phyloP scores from a whole-genome alignment of 257 asterid genomes.

The Mentha longifolia region DNA sequence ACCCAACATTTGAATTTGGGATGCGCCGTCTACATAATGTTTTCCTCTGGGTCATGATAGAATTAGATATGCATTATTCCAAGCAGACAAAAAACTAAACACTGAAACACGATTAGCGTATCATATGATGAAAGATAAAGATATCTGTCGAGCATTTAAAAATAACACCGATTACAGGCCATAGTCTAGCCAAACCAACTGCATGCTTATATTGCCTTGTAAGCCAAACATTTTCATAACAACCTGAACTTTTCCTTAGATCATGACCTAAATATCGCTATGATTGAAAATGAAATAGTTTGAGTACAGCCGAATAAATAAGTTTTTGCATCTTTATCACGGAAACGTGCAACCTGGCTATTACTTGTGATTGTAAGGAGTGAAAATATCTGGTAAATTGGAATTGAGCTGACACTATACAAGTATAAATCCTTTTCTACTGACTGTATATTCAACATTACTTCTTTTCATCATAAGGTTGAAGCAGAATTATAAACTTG shows the following conservation, averaged over 20 bases:
- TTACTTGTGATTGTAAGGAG: background rate
- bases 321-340: slow-evolving; percentile 3
- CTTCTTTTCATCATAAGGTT: background rate
- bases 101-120: background rate
- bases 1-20: slow-evolving; percentile 36
- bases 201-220: slow-evolving; percentile 1
- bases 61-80: slow-evolving; percentile 21
- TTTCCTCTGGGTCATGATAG: slow-evolving; percentile 49
- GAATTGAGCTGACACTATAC: background rate
- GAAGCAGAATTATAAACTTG: slow-evolving; percentile 1
- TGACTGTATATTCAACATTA: slow-evolving; percentile 7
- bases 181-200: slow-evolving; percentile 7
- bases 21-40: slow-evolving; percentile 31
- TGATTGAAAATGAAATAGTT: background rate
- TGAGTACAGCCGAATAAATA: slow-evolving; percentile 1
- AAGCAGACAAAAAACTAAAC: slow-evolving; percentile 2
- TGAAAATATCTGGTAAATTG: slow-evolving; percentile 14
- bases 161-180: background rate
- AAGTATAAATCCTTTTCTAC: background rate
- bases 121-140: slow-evolving; percentile 14
- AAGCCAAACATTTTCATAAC: background rate
- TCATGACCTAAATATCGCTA: slow-evolving; percentile 4
- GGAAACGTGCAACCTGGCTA: background rate
- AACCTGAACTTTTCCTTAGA: background rate
- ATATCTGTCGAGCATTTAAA: slow-evolving; percentile 17